These are phyloP conservation scores for Phytopythium boreale DNA, from an alignment of 352 stramenopile species.

Conservation along the genomic window DNA sequence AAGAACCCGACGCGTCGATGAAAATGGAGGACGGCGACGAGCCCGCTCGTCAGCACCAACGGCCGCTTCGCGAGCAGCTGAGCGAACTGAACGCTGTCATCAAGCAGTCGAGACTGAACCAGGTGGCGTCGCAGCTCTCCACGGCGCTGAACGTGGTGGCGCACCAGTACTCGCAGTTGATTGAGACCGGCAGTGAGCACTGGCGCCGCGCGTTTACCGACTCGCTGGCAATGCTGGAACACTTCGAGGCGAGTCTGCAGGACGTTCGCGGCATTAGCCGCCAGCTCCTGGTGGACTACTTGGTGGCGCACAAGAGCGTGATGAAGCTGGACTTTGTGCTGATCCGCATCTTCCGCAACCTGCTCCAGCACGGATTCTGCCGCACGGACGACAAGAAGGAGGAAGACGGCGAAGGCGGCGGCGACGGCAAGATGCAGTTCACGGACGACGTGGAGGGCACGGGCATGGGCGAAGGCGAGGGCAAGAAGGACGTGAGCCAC, in stretches of 20 bases:
- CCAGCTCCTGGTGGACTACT: slow-evolving; percentile 71
- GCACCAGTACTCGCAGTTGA: slow-evolving; percentile 42
- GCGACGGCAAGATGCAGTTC: slow-evolving; percentile 92
- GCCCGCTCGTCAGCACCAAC: slow-evolving; percentile 3
- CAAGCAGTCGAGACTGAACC: slow-evolving; percentile 73
- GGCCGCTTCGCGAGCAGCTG: slow-evolving; percentile 50
- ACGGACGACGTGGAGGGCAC: slow-evolving; percentile 98
- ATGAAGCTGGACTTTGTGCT: slow-evolving; percentile 96
- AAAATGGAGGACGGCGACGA: slow-evolving; percentile 16
- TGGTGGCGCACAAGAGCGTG: slow-evolving; percentile 88
- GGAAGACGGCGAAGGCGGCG: slow-evolving; percentile 85
- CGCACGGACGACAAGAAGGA: slow-evolving; percentile 85
- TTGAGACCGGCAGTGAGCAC: slow-evolving; percentile 18
- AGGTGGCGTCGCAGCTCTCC: slow-evolving; percentile 59
- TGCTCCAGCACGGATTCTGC: slow-evolving; percentile 97
- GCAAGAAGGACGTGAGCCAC: slow-evolving; percentile 98
- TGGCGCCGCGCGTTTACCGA: slow-evolving; percentile 32
- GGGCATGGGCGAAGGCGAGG: slow-evolving; percentile 99
- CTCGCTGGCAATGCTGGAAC: slow-evolving; percentile 54
- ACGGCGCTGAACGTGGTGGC: slow-evolving; percentile 43
- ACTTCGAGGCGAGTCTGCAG: slow-evolving; percentile 54
- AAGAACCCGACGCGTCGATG: slow-evolving; percentile 12
- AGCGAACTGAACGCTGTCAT: slow-evolving; percentile 38
- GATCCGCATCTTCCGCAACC: slow-evolving; percentile 94
- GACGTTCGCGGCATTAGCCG: slow-evolving; percentile 77